Evolutionary conservation across 768 basidiomycete species (phyloP), one percentile per base, ranked within the genome.

Genomic region (Termitomyces sp.): DNA sequence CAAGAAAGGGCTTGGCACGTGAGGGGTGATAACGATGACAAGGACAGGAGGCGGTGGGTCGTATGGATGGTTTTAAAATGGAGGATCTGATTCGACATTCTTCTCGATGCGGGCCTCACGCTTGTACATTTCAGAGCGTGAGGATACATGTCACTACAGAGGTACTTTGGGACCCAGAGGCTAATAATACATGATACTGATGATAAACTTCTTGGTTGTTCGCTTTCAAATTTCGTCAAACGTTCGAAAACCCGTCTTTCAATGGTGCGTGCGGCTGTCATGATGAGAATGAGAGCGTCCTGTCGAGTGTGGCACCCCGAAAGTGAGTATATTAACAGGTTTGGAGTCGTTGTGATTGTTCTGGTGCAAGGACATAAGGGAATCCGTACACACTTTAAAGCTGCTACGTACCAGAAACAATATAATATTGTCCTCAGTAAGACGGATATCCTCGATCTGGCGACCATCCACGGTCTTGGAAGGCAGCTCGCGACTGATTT

Each of bases 21-120:
- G 10, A 66, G 71, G 9, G 72, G 78, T 42, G 81, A 68, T 0
- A 87, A 90, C 60, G 83, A 86, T 42, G 89, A 91, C 42, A 73
- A 65, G n/a, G 87, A 87, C 62, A 75, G 86, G 62, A 78, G 88
- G 60, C 71, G 77, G 22, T 91, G 90, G 88, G 75, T 91, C 20
- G 75, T 92, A 44, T 89, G 86, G 83, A 79, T 88, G 33, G 68
- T 75, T 59, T 64, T 87, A 36, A 78, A 71, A 60, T 85, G 85
- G 83, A 66, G n/a, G 46, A 42, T 39, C 12, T 62, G 15, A 51
- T n/a, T 26, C 5, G 28, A 28, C 5, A 37, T 13, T n/a, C 6
- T 24, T 50, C 20, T 37, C 0, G 10, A 26, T 15, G 16, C 16
- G 18, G 22, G 36, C 34, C 4, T 34, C 26, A 26, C 6, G 2